Evolutionary conservation across 2,329 filamentous ascomycete genomes (phyloP).

Genomic region (Orbilia ellipsospora): DNA sequence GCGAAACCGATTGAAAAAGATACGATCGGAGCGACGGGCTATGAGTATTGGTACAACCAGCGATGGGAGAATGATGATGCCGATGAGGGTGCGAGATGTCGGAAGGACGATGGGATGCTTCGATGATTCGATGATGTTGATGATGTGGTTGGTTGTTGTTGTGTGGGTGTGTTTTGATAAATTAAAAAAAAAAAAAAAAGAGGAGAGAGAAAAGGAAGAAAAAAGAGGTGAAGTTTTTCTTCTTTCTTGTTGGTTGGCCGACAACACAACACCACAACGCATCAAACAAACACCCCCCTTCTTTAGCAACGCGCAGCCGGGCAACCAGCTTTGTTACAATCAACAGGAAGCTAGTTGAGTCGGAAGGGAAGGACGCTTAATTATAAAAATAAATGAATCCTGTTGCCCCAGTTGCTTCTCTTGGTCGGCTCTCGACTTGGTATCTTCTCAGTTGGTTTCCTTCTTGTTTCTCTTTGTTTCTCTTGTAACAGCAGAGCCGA

Average conservation of each 20-base stretch:
- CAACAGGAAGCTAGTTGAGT: too few species aligned
- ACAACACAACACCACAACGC: slow-evolving; percentile 5
- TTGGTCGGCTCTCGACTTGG: too few species aligned
- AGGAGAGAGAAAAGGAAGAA: slow-evolving; percentile 33
- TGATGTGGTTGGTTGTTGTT: slow-evolving; percentile 19
- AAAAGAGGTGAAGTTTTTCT: slow-evolving; percentile 28
- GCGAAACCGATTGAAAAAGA: background rate
- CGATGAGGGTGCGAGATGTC: slow-evolving; percentile 10
- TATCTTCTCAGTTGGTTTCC: background rate
- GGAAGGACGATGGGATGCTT: slow-evolving; percentile 13
- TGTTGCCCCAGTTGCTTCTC: too few species aligned
- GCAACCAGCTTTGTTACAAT: too few species aligned
- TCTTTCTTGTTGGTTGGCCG: slow-evolving; percentile 8
- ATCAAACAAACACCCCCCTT: slow-evolving; percentile 2
- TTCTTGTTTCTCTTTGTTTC: background rate
- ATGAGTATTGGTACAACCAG: too few species aligned
- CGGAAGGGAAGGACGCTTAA: too few species aligned
- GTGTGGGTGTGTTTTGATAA: slow-evolving; percentile 27
- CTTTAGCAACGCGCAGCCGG: too few species aligned
- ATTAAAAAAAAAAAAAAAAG: slow-evolving; percentile 38
- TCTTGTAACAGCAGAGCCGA: slow-evolving; percentile 1
- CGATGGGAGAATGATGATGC: background rate
- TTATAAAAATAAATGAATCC: too few species aligned
- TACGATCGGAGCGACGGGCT: too few species aligned
- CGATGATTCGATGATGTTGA: slow-evolving; percentile 7